phyloP scores from a whole-genome alignment of 768 basidiomycete species.

The Lactarius sp. region DNA sequence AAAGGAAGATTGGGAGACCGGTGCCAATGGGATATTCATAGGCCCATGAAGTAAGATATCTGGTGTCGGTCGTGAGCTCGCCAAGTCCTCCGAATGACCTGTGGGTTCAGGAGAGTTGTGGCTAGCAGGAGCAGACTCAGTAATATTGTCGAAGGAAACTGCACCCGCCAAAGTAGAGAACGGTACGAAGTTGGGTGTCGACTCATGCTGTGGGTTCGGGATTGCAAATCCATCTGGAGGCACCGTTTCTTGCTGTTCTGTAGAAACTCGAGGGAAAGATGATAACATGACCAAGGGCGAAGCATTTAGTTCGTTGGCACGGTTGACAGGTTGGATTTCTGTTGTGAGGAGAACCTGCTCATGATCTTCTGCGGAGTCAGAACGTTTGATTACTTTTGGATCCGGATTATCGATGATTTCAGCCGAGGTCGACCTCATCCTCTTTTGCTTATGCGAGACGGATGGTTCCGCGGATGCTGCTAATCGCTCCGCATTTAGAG shows the following conservation, averaged over 20 bases:
- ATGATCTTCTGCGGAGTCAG: neutral
- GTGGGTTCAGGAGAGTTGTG: neutral
- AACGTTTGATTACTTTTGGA: neutral
- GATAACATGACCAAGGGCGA: neutral
- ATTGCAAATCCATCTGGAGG: neutral
- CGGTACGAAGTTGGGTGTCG: slow-evolving; percentile 4
- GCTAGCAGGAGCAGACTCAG: neutral
- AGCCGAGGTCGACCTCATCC: neutral
- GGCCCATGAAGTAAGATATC: neutral
- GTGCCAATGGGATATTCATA: neutral
- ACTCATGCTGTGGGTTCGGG: neutral
- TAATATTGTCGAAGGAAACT: slow-evolving; percentile 11
- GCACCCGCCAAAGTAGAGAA: slow-evolving; percentile 20
- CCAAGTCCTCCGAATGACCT: neutral
- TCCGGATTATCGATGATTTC: neutral
- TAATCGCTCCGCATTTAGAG: slow-evolving; percentile 19
- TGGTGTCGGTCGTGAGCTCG: neutral
- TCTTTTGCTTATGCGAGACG: neutral
- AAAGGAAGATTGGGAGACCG: neutral
- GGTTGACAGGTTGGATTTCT: neutral
- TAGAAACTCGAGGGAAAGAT: neutral
- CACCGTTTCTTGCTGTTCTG: neutral
- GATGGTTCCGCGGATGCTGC: slow-evolving; percentile 3
- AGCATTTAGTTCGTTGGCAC: neutral
- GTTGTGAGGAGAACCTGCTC: neutral